phyloP scores from a whole-genome alignment of 106 monocot species.

The Alisma plantagoaquatica region DNA sequence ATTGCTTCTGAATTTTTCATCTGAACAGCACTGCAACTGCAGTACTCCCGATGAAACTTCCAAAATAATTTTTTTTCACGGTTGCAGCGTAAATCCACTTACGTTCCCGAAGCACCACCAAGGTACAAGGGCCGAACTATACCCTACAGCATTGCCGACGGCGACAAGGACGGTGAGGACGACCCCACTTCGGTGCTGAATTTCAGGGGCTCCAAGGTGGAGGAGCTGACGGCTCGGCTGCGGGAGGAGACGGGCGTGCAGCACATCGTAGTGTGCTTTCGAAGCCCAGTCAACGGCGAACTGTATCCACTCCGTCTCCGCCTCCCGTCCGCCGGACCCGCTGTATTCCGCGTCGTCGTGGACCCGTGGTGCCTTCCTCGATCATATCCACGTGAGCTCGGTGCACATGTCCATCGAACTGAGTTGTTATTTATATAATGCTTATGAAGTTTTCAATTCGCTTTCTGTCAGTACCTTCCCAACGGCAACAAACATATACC shows the following conservation, averaged over 20 bases:
- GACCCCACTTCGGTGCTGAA: slow-evolving; percentile 13
- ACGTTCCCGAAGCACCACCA: slow-evolving; percentile 26
- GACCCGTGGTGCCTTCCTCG: too few species aligned
- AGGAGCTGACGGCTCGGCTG: slow-evolving; percentile 40
- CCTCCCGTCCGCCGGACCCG: too few species aligned
- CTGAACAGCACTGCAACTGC: not conserved
- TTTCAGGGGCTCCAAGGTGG: slow-evolving; percentile 49
- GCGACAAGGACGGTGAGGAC: slow-evolving; percentile 28
- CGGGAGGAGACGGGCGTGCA: slow-evolving; percentile 36
- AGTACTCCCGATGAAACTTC: too few species aligned
- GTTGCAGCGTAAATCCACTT: slow-evolving; percentile 54
- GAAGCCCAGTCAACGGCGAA: slow-evolving; percentile 33
- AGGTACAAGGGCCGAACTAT: slow-evolving; percentile 44
- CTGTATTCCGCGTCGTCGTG: too few species aligned
- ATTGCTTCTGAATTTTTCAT: not conserved
- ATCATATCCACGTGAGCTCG: too few species aligned
- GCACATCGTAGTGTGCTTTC: slow-evolving; percentile 53
- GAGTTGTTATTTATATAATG: too few species aligned
- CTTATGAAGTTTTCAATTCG: too few species aligned
- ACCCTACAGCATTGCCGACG: slow-evolving; percentile 46
- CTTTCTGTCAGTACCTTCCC: too few species aligned
- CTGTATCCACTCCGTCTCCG: too few species aligned
- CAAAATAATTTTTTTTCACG: not conserved
- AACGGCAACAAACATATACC: too few species aligned
- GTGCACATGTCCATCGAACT: too few species aligned